Evolutionary conservation across 1,139 yeast genomes (phyloP), one percentile per base, ranked within the genome.

Genomic region (Nadsonia commutata): DNA sequence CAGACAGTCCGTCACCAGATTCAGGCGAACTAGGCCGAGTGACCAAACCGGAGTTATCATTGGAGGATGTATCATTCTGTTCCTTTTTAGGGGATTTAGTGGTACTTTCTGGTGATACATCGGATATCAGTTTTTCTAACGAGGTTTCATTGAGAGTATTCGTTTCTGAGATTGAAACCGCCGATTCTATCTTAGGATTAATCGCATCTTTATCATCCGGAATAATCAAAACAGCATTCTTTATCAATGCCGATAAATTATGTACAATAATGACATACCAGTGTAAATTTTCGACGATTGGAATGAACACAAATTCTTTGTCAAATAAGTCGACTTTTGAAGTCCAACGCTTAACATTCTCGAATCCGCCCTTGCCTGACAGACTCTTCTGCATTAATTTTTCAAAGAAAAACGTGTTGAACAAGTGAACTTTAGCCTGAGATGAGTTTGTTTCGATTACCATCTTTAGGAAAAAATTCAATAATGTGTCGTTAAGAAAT

Each of bases 361-460:
- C 66, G 56, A 80, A 85, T 47, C 72, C 74, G 45, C 70, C 46
- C 31, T 48, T 51, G 5, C 57, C 58, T 13, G 47, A 49, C 13
- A 47, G 50, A 31, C 42, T 57, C 42, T 42, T 57, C 40, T 47
- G 65, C 48, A 48, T 67, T 39, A 86, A 64, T 54, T 78, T 79
- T 1, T 82, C 74, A 63, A 73, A 90, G 59, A 93, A 88, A 57
- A 84, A 93, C 0, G 96, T 81, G 55, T 85, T 84, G 59, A 90
- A 75, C 2, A 86, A 70, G 56, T 78, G 74, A 1, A 80, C 71
- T n/a, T 65, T 59, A 13, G 13, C 33, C 16, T 9, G 33, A 13
- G 33, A 45, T 27, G 40, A 46, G 44, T 43, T 18, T 20, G 45
- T 20, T 31, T 53, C 52, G 16, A 47, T 47, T 20, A 46, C 44